Evolutionary conservation across 495 filamentous ascomycete genomes (phyloP).

Genomic region (Neurospora tetrasperma): DNA sequence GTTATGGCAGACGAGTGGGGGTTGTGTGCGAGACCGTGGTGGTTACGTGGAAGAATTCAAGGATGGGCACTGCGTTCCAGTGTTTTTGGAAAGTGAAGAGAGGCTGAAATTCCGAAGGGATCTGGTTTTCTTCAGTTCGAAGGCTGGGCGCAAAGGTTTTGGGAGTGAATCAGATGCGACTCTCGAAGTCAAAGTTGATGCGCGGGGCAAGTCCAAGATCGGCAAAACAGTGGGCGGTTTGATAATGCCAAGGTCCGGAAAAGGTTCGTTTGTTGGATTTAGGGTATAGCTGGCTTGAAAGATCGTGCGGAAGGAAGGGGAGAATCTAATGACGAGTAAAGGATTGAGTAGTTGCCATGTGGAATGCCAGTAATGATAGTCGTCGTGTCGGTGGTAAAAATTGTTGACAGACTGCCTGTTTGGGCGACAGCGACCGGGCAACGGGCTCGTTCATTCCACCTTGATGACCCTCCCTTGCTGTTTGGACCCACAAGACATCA

Average conservation of each 20-base stretch:
- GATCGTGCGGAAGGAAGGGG: background rate
- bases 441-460: slow-evolving; percentile 11
- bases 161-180: background rate
- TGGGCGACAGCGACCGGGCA: slow-evolving; percentile 17
- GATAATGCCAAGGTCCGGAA: background rate
- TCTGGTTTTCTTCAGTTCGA: background rate
- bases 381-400: slow-evolving; percentile 7
- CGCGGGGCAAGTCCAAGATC: background rate
- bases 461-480: background rate
- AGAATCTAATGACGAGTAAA: background rate
- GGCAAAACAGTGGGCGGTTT: background rate
- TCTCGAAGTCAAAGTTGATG: background rate
- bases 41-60: background rate
- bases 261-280: background rate
- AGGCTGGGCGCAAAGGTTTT: background rate
- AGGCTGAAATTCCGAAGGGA: background rate
- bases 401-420: slow-evolving; percentile 21
- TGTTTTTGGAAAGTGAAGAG: background rate
- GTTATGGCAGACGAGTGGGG: background rate
- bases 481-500: slow-evolving; percentile 5
- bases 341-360: background rate
- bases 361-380: background rate
- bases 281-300: background rate
- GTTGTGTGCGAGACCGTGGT: background rate
- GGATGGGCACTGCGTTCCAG: background rate